These are phyloP conservation scores for Termitomyces sp. DNA, from an alignment of 768 basidiomycete genomes.

Conservation along the genomic window DNA sequence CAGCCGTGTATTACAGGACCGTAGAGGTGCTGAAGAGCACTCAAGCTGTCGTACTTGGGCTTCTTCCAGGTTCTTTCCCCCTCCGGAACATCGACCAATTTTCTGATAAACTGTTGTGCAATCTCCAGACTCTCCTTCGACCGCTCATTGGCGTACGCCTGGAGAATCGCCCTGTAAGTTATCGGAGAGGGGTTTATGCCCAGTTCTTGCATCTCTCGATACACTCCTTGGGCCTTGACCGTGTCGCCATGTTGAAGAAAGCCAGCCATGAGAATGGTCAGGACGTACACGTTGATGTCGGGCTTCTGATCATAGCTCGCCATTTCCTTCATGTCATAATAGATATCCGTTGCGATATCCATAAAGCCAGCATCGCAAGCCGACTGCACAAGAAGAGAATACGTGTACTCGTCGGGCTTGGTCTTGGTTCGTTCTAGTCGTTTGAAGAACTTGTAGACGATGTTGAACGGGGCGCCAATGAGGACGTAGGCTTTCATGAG, in stretches of 20 bases:
- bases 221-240: constrained; percentile 53
- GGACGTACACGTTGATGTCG: constrained; percentile 48
- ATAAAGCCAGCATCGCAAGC: constrained; percentile 72
- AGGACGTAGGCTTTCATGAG: constrained; percentile 82
- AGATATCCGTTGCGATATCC: constrained; percentile 59
- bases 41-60: constrained; percentile 30
- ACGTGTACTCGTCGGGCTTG: constrained; percentile 59
- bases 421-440: constrained; percentile 44
- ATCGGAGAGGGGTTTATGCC: constrained; percentile 64
- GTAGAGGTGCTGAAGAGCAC: constrained; percentile 50
- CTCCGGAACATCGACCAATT: constrained; percentile 34
- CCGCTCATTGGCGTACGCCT: constrained; percentile 48
- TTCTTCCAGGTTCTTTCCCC: constrained; percentile 33
- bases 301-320: constrained; percentile 30
- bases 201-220: constrained; percentile 64
- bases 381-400: constrained; percentile 71
- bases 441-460: constrained; percentile 59
- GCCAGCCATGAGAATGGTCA: constrained; percentile 73
- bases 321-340: constrained; percentile 57
- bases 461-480: constrained; percentile 68
- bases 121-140: constrained; percentile 45
- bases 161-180: constrained; percentile 65
- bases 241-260: constrained; percentile 55
- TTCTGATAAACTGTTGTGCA: constrained; percentile 62
- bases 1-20: constrained; percentile 57